Evolutionary conservation across 306 rosid species (phyloP).

Genomic region (Medicago truncatula): DNA sequence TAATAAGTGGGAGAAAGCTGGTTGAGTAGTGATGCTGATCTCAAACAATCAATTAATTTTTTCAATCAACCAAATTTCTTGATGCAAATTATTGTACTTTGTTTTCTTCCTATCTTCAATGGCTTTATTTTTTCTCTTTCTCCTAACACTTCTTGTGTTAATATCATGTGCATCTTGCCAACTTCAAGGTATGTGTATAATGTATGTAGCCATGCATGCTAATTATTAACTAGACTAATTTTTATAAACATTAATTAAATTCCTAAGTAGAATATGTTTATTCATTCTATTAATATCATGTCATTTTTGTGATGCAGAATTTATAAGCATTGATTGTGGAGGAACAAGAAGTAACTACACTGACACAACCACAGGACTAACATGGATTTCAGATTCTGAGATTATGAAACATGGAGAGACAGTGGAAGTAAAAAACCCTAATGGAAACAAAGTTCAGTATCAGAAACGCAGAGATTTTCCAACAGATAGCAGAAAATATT

Average conservation of each 20-base stretch:
- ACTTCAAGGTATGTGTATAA: slow-evolving; percentile 70
- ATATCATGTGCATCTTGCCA: slow-evolving; percentile 63
- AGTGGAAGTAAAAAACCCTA: slow-evolving; percentile 59
- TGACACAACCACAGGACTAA: slow-evolving; percentile 66
- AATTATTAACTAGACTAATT: not conserved
- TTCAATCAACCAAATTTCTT: slow-evolving; percentile 40
- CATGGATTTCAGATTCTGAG: slow-evolving; percentile 79
- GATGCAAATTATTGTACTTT: slow-evolving; percentile 37
- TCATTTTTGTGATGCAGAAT: slow-evolving; percentile 59
- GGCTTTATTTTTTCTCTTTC: slow-evolving; percentile 55
- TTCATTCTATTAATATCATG: not conserved
- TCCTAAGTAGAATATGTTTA: not conserved
- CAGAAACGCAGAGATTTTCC: slow-evolving; percentile 77
- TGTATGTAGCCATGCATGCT: slow-evolving; percentile 9
- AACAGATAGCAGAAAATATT: slow-evolving; percentile 70
- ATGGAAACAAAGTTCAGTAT: slow-evolving; percentile 64
- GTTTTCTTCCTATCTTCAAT: slow-evolving; percentile 57
- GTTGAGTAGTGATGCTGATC: slow-evolving; percentile 48
- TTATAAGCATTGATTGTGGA: slow-evolving; percentile 87
- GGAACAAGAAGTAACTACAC: slow-evolving; percentile 69
- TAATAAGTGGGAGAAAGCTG: slow-evolving; percentile 46
- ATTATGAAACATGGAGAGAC: slow-evolving; percentile 60
- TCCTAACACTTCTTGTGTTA: slow-evolving; percentile 49
- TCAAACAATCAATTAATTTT: slow-evolving; percentile 46
- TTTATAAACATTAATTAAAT: too few relatives aligned